phyloP scores from a whole-genome alignment of 177 flowering plant species.

The Vitis hybrid region DNA sequence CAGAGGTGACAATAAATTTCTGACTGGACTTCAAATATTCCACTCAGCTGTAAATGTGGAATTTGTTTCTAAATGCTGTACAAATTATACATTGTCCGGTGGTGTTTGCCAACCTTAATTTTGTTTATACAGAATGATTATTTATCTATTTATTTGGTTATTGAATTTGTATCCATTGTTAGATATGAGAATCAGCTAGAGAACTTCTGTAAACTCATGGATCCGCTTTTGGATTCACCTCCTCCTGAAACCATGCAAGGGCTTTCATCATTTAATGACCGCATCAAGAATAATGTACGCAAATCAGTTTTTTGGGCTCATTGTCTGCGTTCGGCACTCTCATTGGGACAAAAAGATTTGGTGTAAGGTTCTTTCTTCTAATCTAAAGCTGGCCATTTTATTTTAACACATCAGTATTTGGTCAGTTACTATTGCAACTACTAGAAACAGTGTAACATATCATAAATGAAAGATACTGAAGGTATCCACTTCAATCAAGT shows the following conservation, averaged over 20 bases:
- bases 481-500: background rate
- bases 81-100: too few species aligned
- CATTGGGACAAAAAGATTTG: slow-evolving; percentile 76
- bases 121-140: background rate
- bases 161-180: slow-evolving; percentile 1
- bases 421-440: background rate
- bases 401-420: background rate
- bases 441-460: background rate
- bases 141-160: background rate
- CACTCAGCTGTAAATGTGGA: too few species aligned
- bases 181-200: slow-evolving; percentile 84
- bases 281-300: slow-evolving; percentile 50
- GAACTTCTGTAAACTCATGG: slow-evolving; percentile 79
- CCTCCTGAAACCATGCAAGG: slow-evolving; percentile 70
- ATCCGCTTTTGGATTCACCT: slow-evolving; percentile 76
- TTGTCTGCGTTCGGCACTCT: slow-evolving; percentile 47
- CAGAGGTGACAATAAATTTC: too few species aligned
- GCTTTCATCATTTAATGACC: slow-evolving; percentile 40
- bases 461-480: background rate
- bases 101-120: too few species aligned
- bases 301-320: slow-evolving; percentile 77
- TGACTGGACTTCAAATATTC: too few species aligned
- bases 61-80: too few species aligned
- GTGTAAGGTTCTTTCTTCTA: slow-evolving; percentile 50
- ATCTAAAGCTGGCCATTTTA: background rate